phyloP scores from a whole-genome alignment of 2,329 filamentous ascomycete species.

The Pseudocercospora musae region DNA sequence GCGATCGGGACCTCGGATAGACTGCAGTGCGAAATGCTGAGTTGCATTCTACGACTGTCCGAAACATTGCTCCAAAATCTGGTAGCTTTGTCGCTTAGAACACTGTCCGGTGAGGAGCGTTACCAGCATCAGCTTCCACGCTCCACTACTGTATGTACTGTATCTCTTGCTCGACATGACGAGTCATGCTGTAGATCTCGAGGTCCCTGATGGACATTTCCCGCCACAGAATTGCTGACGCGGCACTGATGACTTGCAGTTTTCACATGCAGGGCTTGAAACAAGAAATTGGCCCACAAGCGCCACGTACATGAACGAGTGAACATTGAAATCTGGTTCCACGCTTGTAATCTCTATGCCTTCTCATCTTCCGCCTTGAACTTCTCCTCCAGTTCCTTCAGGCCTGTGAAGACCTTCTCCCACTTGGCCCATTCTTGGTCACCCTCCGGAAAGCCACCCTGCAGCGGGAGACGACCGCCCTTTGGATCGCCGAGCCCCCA shows the following conservation, averaged over 20 bases:
- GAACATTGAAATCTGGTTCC: background rate
- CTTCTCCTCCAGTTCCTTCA: conserved; percentile 46
- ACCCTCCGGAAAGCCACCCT: conserved; percentile 56
- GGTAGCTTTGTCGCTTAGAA: conserved; percentile 6
- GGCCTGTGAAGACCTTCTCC: conserved; percentile 44
- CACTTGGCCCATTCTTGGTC: conserved; percentile 57
- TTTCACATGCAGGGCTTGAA: conserved; percentile 2
- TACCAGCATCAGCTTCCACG: background rate
- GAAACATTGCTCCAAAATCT: conserved; percentile 4
- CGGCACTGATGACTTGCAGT: conserved; percentile 1
- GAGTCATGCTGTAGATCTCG: background rate
- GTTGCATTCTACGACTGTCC: background rate
- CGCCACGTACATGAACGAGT: background rate
- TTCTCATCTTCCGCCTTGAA: conserved; percentile 27
- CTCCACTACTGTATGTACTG: too few species aligned
- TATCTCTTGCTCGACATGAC: too few species aligned
- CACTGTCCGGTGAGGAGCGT: background rate
- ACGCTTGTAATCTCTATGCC: background rate
- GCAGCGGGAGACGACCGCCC: conserved; percentile 58
- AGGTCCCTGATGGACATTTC: background rate
- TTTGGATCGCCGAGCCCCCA: conserved; percentile 58
- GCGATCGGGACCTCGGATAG: background rate
- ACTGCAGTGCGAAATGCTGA: conserved; percentile 1
- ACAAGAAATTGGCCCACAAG: background rate
- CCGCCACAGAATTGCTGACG: background rate